These are phyloP conservation scores for Neophaeococcomyces aloes DNA, from an alignment of 2,329 filamentous ascomycete genomes.

Conservation along the genomic window DNA sequence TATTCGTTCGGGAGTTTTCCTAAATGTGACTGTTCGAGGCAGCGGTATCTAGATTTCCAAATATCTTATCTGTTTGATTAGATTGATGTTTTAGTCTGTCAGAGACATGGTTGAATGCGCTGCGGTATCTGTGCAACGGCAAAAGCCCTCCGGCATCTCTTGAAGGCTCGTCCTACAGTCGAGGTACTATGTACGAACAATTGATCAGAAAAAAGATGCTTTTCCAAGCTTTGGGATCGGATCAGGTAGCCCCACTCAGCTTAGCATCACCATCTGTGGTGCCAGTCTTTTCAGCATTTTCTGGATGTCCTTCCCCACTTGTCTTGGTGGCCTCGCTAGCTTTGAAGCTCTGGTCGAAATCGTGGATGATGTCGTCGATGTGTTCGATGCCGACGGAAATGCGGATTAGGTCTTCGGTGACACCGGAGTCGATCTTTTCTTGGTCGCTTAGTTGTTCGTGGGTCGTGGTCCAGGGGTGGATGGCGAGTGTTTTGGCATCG, in stretches of 20 bases:
- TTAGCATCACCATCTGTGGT: conserved; percentile 17
- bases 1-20: no score
- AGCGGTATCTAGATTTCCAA: no score
- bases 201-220: not conserved
- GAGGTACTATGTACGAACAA: not conserved
- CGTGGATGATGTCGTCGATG: conserved; percentile 85
- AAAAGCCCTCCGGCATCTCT: no score
- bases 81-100: no score
- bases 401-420: conserved; percentile 75
- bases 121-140: no score
- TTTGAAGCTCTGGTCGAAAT: conserved; percentile 78
- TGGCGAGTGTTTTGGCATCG: conserved; percentile 79
- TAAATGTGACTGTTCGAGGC: no score
- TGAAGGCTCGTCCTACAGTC: no score
- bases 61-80: no score
- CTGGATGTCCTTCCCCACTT: conserved; percentile 9
- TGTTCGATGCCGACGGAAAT: conserved; percentile 88
- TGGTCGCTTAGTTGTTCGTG: conserved; percentile 75
- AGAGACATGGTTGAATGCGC: no score
- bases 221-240: no score
- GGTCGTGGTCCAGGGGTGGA: conserved; percentile 82
- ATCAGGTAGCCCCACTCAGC: conserved; percentile 22
- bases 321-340: conserved; percentile 28
- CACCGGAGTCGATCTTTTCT: conserved; percentile 65
- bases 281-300: conserved; percentile 8